Evolutionary conservation across 306 rosid genomes (phyloP).

Genomic region (Acacia acuminata): DNA sequence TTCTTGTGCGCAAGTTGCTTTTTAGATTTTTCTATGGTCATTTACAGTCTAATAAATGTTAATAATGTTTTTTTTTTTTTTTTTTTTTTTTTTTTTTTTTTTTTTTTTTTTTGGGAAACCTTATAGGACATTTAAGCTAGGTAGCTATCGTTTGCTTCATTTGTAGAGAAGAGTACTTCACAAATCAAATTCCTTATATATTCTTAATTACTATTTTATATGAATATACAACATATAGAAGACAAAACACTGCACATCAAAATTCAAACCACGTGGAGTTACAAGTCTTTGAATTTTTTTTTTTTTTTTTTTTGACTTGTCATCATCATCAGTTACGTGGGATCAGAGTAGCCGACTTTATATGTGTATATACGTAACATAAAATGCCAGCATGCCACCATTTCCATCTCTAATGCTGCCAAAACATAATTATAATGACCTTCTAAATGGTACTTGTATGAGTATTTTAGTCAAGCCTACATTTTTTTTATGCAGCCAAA

Average conservation of each 20-base stretch:
- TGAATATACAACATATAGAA: no score
- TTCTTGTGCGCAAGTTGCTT: not conserved
- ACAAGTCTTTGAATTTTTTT: not conserved
- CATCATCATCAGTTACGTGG: not conserved
- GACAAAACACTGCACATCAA: not conserved
- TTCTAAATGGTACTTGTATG: not conserved
- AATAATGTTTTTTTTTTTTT: no score
- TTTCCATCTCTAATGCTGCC: not conserved
- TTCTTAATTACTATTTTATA: not conserved
- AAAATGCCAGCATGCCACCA: not conserved
- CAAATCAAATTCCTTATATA: not conserved
- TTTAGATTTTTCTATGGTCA: not conserved
- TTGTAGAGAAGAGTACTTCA: not conserved
- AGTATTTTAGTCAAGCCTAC: no score
- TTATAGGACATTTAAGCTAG: not conserved
- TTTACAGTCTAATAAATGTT: not conserved
- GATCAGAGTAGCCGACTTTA: not conserved
- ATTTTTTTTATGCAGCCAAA: no score
- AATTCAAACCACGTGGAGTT: not conserved
- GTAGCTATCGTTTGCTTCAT: not conserved
- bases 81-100: no score
- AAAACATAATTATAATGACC: not conserved
- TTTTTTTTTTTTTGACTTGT: not conserved
- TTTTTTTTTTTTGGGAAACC: not conserved
- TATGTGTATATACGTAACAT: not conserved